Evolutionary conservation across 2,329 filamentous ascomycete genomes (phyloP), one percentile per base, ranked within the genome.

Genomic region (Cladosporium halotolerans): DNA sequence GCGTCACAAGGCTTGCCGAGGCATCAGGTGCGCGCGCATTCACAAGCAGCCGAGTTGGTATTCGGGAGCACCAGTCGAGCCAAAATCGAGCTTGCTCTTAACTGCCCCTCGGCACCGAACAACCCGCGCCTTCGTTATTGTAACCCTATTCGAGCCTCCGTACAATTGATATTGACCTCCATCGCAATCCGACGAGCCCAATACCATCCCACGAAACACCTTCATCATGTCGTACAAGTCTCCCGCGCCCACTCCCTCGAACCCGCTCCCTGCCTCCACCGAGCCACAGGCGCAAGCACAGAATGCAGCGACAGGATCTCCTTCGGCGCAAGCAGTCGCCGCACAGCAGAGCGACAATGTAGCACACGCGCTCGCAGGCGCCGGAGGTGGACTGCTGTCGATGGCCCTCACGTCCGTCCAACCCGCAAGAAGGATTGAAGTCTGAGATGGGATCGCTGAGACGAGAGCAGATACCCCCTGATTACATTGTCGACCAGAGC

Each of bases 401-500:
- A 99, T 97, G 89, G 82, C 91, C 63, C 75, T 99, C 72, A 99
- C 93, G 84, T 95, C 81, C 58, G 78, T 59, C 44, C 40, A 14
- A 39, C 45, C 45, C 32, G 39, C 23, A 28, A 28, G 23, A 28
- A 28, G 23, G 23, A 28, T 28, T 28, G 23, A 28, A 28, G 23
- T 28, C 16, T 28, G 38, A 33, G 54, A 52, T 55, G 40, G 34
- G 47, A 49, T 45, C 39, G 19, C 52, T 54, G 52, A 54, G 38
- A 44, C 36, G 11, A 40, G 11, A 18, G 46, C 47, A 93, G 89
- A 61, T 97, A 97, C 72, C 93, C 93, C 40, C 84, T 99, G 64
- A 95, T 99, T 68, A 97, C 93, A 33, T 85, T 99, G 59, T 99
- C 93, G 18, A 99, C 93, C 33, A 88, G 93, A 69, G 93, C 93